A percentile compares a stretch with the other conserved stretches of the same genome.
phyloP scores from a whole-genome alignment of 345 rosid genomes.

The Salix caprea region DNA sequence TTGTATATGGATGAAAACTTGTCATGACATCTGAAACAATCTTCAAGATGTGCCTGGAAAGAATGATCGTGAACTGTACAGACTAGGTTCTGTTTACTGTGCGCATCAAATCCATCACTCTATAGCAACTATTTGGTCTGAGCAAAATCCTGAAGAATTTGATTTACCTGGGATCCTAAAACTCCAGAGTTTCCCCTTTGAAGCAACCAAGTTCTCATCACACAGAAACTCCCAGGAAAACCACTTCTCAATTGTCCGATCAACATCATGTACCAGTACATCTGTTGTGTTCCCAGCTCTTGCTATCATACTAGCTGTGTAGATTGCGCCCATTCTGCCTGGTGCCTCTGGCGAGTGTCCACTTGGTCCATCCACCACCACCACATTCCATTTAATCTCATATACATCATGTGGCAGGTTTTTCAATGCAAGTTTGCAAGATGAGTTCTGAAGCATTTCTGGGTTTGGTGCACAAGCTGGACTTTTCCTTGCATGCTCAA shows the following conservation, averaged over 20 bases:
- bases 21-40: not conserved
- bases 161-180: constrained; percentile 47
- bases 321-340: constrained; percentile 80
- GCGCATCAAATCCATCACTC: constrained; percentile 16
- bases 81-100: not conserved
- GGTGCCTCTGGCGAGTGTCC: constrained; percentile 63
- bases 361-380: constrained; percentile 75
- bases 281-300: constrained; percentile 55
- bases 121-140: constrained; percentile 17
- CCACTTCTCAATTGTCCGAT: constrained; percentile 82
- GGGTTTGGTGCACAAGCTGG: constrained; percentile 46
- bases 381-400: constrained; percentile 63
- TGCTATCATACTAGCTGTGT: constrained; percentile 63
- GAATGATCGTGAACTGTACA: not conserved
- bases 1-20: not conserved
- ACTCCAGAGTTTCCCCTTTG: constrained; percentile 71
- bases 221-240: constrained; percentile 88
- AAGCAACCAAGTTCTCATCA: constrained; percentile 68
- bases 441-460: constrained; percentile 33
- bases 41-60: not conserved
- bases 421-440: constrained; percentile 54
- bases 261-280: constrained; percentile 70
- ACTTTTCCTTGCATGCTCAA: constrained; percentile 59
- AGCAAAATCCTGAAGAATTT: constrained; percentile 55
- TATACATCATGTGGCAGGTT: constrained; percentile 53